Conservation (phyloP, 192 early-diverging fungal species). For the Diversispora eburnea region DNA sequence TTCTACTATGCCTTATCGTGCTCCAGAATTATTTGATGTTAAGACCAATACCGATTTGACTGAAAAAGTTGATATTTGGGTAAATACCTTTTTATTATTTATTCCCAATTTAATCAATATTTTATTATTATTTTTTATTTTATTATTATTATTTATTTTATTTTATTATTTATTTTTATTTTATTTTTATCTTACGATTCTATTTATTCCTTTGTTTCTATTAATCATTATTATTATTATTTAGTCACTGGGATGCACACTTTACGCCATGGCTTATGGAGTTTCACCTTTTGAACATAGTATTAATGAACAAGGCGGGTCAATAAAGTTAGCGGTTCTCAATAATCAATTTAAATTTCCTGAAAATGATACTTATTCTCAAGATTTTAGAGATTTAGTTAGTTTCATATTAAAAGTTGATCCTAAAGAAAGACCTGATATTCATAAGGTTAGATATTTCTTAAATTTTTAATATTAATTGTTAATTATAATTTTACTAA, state of each 20-base stretch:
- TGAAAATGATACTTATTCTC: conserved; percentile 47
- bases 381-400: conserved; percentile 51
- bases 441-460: conserved; percentile 45
- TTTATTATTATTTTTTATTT: neutral
- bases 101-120: neutral
- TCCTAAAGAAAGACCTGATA: conserved; percentile 54
- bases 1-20: conserved; percentile 72
- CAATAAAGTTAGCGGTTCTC: conserved; percentile 67
- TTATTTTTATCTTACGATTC: neutral
- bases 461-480: neutral
- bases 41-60: conserved; percentile 56
- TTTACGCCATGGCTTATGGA: conserved; percentile 70
- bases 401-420: conserved; percentile 60
- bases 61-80: conserved; percentile 77
- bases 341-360: conserved; percentile 61
- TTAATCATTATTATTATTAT: conserved; percentile 1
- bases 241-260: conserved; percentile 63
- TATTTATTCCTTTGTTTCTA: neutral
- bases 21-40: conserved; percentile 80
- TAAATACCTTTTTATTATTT: conserved; percentile 25
- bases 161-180: neutral
- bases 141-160: neutral
- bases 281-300: conserved; percentile 69
- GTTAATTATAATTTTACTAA: neutral
- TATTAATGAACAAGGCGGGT: conserved; percentile 62